phyloP scores from a whole-genome alignment of 106 monocot species.

The Dendrobium huoshanense region DNA sequence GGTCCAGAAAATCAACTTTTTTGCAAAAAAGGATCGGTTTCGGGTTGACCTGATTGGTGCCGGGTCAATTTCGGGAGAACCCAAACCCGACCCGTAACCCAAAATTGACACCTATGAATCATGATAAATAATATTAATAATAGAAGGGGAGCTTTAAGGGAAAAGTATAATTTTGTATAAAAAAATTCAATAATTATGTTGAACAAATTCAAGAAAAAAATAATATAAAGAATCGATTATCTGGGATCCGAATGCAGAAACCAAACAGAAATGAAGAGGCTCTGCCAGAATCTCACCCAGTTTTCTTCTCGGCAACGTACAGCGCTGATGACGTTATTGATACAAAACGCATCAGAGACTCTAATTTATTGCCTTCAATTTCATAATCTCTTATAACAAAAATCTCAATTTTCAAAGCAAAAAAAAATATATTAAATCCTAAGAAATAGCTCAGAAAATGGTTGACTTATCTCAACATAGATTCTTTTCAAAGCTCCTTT shows the following conservation, averaged over 20 bases:
- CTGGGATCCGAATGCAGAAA: neutral
- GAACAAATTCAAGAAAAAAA: no score
- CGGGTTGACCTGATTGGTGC: no score
- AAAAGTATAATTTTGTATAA: no score
- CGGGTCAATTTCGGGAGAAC: no score
- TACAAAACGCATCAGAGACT: conserved; percentile 5
- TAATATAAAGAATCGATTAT: no score
- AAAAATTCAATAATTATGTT: no score
- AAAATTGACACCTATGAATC: no score
- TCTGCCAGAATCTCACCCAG: conserved; percentile 1
- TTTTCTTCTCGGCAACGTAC: conserved; percentile 4
- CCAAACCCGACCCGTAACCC: no score
- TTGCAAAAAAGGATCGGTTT: no score
- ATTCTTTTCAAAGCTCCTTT: neutral
- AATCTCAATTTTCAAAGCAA: neutral
- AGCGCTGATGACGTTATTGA: neutral
- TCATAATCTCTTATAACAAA: neutral
- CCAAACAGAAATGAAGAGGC: neutral
- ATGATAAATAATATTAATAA: no score
- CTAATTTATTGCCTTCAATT: conserved; percentile 7
- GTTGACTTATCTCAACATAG: conserved; percentile 1
- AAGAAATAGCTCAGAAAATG: neutral
- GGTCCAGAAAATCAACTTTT: no score
- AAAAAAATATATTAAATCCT: neutral
- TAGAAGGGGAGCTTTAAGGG: no score